Evolutionary conservation across 768 basidiomycete species (phyloP), one percentile per base, ranked within the genome.

Genomic region (Coprinopsis marcescibilis): DNA sequence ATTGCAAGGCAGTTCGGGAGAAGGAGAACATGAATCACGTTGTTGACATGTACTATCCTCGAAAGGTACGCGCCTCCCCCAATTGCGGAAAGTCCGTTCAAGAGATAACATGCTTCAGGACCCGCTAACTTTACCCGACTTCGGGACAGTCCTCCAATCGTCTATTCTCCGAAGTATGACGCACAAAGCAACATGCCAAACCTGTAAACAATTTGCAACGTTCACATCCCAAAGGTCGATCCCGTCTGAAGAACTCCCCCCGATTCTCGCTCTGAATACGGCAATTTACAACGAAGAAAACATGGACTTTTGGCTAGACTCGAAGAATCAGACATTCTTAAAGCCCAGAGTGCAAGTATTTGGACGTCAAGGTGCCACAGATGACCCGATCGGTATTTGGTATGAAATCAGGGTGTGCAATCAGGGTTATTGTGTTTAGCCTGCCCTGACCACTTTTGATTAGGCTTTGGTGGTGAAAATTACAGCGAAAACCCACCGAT

Each of bases 391-490:
- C 15, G 66, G 64, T 1, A 76, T 77, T 20, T 64, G 69, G 11
- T 97, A 95, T 60, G 78, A 81, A 52, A 65, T 96, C 20, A 73
- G 83, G 60, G 93, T 92, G 52, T 45, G 83, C 64, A 24, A 29
- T 25, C 3, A 24, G 20, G 34, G 5, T 36, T 15, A 36, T 12
- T 23, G 8, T n/a, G 7, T 34, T 32, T 24, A 14, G 7, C 34
- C 14, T 12, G 26, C 23, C 13, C 21, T 48, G 12, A 45, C 51
- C 7, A 46, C 25, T 25, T 46, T 11, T 15, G n/a, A 15, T 20
- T 49, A 96, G 89, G 80, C 89, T 8, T 68, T 97, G 51, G 77
- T 96, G 4, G 81, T 85, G 4, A 86, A 95, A 60, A 78, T 96
- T 5, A 73, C 77, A 39, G 70, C 77, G 12, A 89, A 85, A 53